Conservation (phyloP, 345 rosid species). For the Syzygium grande region DNA sequence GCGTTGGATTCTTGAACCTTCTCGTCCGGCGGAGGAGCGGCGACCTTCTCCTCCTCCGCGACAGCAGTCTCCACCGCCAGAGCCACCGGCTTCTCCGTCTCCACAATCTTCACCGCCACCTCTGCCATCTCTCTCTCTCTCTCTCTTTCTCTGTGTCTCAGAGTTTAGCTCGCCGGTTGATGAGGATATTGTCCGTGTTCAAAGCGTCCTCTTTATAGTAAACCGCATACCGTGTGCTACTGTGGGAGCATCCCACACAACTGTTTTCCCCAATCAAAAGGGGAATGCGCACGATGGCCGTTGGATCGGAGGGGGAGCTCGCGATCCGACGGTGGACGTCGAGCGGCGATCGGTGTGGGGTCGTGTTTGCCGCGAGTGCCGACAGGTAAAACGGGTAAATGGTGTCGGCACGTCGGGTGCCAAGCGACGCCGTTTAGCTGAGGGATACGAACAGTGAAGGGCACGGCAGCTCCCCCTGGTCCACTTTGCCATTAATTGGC, state of each 20-base stretch:
- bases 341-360: neutral
- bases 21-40: neutral
- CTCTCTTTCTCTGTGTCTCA: neutral
- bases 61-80: slow-evolving; percentile 14
- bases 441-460: neutral
- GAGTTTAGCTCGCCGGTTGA: neutral
- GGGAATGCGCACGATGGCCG: neutral
- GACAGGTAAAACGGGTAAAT: slow-evolving; percentile 31
- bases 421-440: neutral
- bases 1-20: neutral
- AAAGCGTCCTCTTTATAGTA: neutral
- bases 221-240: neutral
- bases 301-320: neutral
- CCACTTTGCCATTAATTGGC: neutral
- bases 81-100: slow-evolving; percentile 22
- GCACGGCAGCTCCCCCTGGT: neutral
- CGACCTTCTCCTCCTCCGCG: slow-evolving; percentile 28
- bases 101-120: slow-evolving; percentile 29
- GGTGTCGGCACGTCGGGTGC: slow-evolving; percentile 14
- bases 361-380: slow-evolving; percentile 9
- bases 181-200: neutral
- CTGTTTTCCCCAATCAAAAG: neutral
- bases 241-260: neutral
- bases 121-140: slow-evolving; percentile 38
- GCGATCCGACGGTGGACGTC: neutral